A percentile compares a stretch with the other conserved stretches of the same genome.
Conservation (phyloP, 306 rosid species). For the Vigna trinervia region DNA sequence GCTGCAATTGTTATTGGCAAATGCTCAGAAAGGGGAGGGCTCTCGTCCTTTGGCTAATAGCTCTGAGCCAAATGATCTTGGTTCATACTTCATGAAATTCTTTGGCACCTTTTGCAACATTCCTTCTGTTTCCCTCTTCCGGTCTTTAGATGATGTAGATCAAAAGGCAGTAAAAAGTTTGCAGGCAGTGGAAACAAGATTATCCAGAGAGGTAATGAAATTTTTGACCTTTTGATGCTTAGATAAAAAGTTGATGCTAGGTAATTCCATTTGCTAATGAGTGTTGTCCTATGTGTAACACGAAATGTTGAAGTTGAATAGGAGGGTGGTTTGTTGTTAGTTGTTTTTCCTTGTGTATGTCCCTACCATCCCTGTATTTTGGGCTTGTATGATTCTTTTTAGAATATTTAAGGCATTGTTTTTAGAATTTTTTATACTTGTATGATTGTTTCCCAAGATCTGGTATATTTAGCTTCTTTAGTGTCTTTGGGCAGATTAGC, state of each 20-base stretch:
- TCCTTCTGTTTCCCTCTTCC: conserved; percentile 90
- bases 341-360: conserved; percentile 1
- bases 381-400: not conserved
- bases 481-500: conserved; percentile 23
- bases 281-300: not conserved
- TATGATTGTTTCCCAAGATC: not conserved
- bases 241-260: not conserved
- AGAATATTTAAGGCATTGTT: too few species aligned
- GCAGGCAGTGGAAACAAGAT: conserved; percentile 68
- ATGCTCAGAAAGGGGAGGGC: conserved; percentile 86
- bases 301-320: not conserved
- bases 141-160: conserved; percentile 71
- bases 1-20: conserved; percentile 79
- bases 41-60: conserved; percentile 52
- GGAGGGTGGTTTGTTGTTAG: not conserved
- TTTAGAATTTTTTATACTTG: not conserved
- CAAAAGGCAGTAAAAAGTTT: conserved; percentile 68
- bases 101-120: conserved; percentile 78
- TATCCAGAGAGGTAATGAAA: conserved; percentile 69
- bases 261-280: not conserved
- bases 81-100: conserved; percentile 88
- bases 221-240: conserved; percentile 10
- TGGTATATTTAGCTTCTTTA: not conserved
- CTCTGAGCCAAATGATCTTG: conserved; percentile 77
- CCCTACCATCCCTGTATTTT: not conserved